These are phyloP conservation scores for Taiozyma sp. DNA, from an alignment of 1,139 yeast species.

Conservation along the genomic window DNA sequence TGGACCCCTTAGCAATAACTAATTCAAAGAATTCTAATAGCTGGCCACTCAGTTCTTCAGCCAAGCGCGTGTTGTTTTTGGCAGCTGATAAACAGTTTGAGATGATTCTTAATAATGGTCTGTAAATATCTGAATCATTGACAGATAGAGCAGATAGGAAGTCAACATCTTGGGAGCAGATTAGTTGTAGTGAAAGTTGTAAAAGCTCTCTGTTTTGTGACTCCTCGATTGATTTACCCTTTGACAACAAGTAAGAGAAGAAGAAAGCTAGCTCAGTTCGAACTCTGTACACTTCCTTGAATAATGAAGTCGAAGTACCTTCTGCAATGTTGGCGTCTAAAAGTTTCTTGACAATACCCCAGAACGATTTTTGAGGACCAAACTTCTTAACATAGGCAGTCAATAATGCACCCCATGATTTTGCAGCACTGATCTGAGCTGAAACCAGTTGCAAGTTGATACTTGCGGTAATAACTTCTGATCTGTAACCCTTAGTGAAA, in stretches of 20 bases:
- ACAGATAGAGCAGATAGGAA: conserved; percentile 38
- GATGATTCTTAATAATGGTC: conserved; percentile 56
- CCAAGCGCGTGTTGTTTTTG: conserved; percentile 34
- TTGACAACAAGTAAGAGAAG: conserved; percentile 43
- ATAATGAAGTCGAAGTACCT: conserved; percentile 44
- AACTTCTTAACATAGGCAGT: conserved; percentile 50
- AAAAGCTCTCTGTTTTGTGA: conserved; percentile 21
- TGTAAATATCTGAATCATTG: conserved; percentile 38
- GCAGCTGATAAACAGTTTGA: conserved; percentile 43
- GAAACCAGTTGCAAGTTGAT: conserved; percentile 57
- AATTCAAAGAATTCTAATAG: conserved; percentile 51
- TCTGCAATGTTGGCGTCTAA: conserved; percentile 47
- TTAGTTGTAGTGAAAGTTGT: conserved; percentile 32
- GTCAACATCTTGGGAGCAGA: conserved; percentile 41
- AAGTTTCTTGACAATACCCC: conserved; percentile 43
- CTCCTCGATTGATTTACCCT: conserved; percentile 25
- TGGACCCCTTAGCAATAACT: conserved; percentile 55
- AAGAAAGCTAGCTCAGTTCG: conserved; percentile 69
- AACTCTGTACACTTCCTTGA: conserved; percentile 49
- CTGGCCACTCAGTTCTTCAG: conserved; percentile 45
- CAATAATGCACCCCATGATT: conserved; percentile 72
- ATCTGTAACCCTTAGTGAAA: conserved; percentile 34
- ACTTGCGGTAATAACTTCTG: conserved; percentile 54
- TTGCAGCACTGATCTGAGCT: conserved; percentile 64
- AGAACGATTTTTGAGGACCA: conserved; percentile 31